Evolutionary conservation across 495 filamentous ascomycete species (phyloP).

Genomic region (Tuber melanosporum): DNA sequence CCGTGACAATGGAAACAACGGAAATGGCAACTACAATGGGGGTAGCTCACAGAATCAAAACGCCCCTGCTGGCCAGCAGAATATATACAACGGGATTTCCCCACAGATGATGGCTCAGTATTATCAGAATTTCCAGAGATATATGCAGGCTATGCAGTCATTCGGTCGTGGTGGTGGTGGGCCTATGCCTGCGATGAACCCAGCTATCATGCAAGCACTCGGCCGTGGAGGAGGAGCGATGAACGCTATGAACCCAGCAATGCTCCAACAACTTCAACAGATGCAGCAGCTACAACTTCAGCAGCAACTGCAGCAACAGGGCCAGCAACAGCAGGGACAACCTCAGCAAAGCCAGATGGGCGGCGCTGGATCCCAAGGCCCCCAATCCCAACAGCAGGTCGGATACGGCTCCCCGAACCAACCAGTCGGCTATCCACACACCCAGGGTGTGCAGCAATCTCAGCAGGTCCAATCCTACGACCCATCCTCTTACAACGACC

Average conservation of each 20-base stretch:
- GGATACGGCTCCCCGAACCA: slow-evolving; percentile 34
- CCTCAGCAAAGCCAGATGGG: slow-evolving; percentile 23
- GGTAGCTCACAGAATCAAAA: slow-evolving; percentile 38
- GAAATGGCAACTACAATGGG: slow-evolving; percentile 45
- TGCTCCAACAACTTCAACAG: slow-evolving; percentile 71
- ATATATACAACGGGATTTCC: slow-evolving; percentile 58
- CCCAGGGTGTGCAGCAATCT: slow-evolving; percentile 28
- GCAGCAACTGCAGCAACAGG: slow-evolving; percentile 47
- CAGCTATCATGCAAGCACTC: slow-evolving; percentile 51
- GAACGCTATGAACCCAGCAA: slow-evolving; percentile 76
- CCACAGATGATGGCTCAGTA: slow-evolving; percentile 98
- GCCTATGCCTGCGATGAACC: slow-evolving; percentile 53
- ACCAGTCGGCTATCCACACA: slow-evolving; percentile 32
- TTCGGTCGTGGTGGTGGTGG: slow-evolving; percentile 47
- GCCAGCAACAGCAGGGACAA: slow-evolving; percentile 20
- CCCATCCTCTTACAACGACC: not conserved
- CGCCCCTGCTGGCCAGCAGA: slow-evolving; percentile 27
- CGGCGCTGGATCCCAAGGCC: slow-evolving; percentile 26
- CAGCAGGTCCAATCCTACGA: not conserved
- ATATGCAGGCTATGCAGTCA: slow-evolving; percentile 86
- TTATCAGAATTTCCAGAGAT: slow-evolving; percentile 94
- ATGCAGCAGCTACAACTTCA: slow-evolving; percentile 69
- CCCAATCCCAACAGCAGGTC: slow-evolving; percentile 31
- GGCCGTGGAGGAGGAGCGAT: slow-evolving; percentile 51
- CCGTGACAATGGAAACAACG: slow-evolving; percentile 47